Conservation (phyloP, 2,329 filamentous ascomycete species). For the Aaosphaeria arxii region DNA sequence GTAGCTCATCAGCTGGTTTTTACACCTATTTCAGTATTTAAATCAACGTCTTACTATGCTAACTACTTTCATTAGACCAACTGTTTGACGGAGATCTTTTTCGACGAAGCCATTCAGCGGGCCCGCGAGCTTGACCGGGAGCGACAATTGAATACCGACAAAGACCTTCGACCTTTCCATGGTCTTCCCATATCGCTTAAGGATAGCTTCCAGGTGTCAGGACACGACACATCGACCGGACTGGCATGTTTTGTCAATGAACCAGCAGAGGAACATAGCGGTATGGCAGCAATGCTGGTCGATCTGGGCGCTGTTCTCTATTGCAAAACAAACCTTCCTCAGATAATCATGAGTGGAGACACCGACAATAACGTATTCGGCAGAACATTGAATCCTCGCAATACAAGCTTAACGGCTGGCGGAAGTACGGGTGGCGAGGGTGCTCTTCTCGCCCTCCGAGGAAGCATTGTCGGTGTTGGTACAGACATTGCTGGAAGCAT, state of each 20-base stretch:
- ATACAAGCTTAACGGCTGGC: constrained; percentile 42
- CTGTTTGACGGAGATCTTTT: constrained; percentile 54
- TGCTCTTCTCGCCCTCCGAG: constrained; percentile 3
- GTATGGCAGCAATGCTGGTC: constrained; percentile 52
- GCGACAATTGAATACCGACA: background rate
- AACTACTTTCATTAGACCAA: background rate
- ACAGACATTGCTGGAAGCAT: constrained; percentile 10
- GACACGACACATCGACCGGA: background rate
- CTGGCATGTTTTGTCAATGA: constrained; percentile 14
- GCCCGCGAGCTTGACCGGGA: constrained; percentile 40
- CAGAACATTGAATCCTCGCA: constrained; percentile 41
- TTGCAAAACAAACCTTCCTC: constrained; percentile 49
- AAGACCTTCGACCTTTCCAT: constrained; percentile 51
- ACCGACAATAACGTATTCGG: constrained; percentile 54
- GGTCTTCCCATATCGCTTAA: constrained; percentile 57
- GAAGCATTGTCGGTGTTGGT: constrained; percentile 4
- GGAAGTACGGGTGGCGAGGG: constrained; percentile 37
- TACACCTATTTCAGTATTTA: background rate
- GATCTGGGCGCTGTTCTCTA: constrained; percentile 50
- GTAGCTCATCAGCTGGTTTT: constrained; percentile 52
- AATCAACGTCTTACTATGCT: background rate
- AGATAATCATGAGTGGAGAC: constrained; percentile 50
- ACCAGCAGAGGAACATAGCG: constrained; percentile 47
- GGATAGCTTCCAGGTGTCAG: constrained; percentile 2
- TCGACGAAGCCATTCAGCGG: constrained; percentile 47